Percentiles rank a stretch among this genome's conserved stretches.
These are phyloP conservation scores for Fusarium penzigii DNA, from an alignment of 2,329 filamentous ascomycete species.

Conservation along the genomic window DNA sequence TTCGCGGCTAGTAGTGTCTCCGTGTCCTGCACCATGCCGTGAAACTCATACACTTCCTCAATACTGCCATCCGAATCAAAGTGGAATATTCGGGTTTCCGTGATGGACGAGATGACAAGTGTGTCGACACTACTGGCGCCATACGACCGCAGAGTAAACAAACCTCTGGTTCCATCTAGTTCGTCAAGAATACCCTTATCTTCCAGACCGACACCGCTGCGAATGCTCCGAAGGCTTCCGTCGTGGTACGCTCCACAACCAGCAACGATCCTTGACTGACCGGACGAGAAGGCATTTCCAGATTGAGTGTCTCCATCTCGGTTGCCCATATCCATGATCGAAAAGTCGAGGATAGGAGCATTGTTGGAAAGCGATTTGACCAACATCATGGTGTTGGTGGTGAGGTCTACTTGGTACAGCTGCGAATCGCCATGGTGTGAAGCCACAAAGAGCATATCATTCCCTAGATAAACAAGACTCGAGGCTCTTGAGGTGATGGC, in stretches of 20 bases:
- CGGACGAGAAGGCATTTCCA: conserved; percentile 89
- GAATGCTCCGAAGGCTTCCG: conserved; percentile 83
- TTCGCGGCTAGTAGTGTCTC: conserved; percentile 73
- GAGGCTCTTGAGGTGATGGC: conserved; percentile 70
- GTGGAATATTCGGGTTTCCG: conserved; percentile 79
- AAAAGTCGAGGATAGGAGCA: conserved; percentile 89
- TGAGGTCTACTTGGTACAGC: conserved; percentile 61
- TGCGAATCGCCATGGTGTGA: conserved; percentile 94
- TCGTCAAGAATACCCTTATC: conserved; percentile 82
- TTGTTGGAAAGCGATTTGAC: conserved; percentile 76
- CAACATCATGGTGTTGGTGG: conserved; percentile 54
- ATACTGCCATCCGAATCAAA: conserved; percentile 77
- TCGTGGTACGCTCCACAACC: conserved; percentile 89
- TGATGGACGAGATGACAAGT: conserved; percentile 77
- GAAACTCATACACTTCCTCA: conserved; percentile 80
- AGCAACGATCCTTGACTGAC: conserved; percentile 89
- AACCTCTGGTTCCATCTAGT: conserved; percentile 69
- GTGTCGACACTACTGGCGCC: conserved; percentile 60
- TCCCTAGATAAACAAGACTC: conserved; percentile 74
- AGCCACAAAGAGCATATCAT: conserved; percentile 77
- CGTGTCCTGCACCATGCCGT: conserved; percentile 67
- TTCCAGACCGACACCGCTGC: conserved; percentile 91
- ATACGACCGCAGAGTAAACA: conserved; percentile 67
- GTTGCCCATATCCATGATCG: conserved; percentile 94
- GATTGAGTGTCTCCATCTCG: conserved; percentile 72